These are phyloP conservation scores for Murraya koenigii DNA, from an alignment of 345 rosid genomes.

Conservation along the genomic window DNA sequence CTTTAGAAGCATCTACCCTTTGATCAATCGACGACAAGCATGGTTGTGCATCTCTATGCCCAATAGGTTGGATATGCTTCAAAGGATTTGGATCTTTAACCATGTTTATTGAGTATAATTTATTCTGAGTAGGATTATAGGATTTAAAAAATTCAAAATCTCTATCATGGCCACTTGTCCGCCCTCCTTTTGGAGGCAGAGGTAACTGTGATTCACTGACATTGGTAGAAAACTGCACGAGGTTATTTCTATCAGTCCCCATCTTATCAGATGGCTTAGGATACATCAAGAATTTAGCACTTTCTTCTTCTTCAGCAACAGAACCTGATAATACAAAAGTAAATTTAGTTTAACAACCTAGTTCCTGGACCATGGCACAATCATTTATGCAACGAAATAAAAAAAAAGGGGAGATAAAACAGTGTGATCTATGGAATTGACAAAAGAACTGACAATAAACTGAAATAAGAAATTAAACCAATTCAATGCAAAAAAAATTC, in stretches of 20 bases:
- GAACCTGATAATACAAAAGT: slow-evolving; percentile 23
- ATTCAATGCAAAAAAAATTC: background rate
- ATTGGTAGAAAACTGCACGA: slow-evolving; percentile 38
- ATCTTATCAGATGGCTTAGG: slow-evolving; percentile 43
- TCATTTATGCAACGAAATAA: background rate
- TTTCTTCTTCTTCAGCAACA: slow-evolving; percentile 41
- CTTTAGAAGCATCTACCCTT: slow-evolving; percentile 32
- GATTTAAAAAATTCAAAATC: slow-evolving; percentile 31
- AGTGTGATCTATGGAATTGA: background rate
- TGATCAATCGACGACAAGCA: slow-evolving; percentile 29
- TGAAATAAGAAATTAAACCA: background rate
- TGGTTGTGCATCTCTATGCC: slow-evolving; percentile 32
- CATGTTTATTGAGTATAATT: slow-evolving; percentile 33
- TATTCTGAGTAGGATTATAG: slow-evolving; percentile 43
- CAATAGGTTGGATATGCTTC: slow-evolving; percentile 40
- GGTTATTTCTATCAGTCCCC: slow-evolving; percentile 48
- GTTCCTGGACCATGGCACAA: background rate
- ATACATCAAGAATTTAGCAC: slow-evolving; percentile 44
- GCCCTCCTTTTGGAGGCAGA: slow-evolving; percentile 32
- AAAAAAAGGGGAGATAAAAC: background rate
- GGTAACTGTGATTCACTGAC: slow-evolving; percentile 44
- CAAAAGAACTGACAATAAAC: background rate
- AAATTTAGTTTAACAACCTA: slow-evolving; percentile 6
- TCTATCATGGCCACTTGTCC: slow-evolving; percentile 37
- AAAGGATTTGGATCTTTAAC: slow-evolving; percentile 41